Base-by-base conservation (phyloP, 2,329 filamentous ascomycete genomes). In the Fusarium abutilonis region DNA sequence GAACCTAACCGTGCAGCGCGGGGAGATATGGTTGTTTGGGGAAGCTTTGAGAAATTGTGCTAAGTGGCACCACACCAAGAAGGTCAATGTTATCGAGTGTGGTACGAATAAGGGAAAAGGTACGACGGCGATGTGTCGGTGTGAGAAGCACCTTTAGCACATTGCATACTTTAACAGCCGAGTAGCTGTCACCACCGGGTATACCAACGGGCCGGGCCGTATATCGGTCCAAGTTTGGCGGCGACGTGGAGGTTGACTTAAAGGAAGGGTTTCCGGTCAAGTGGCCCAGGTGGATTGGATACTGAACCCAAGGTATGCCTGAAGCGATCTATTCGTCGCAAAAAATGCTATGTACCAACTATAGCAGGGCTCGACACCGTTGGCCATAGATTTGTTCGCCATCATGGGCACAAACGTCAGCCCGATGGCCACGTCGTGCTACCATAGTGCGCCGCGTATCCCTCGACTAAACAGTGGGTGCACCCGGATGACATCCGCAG, bases 161-260 rank as follows among this genome's bases (percentile, higher is more conserved):
- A 47, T 26, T 26, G 23, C 3, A 26, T 40, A 34, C 26, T 35
- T 13, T 34, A 26, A 43, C 42, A 19, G 41, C 39, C 31, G n/a
- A 41, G 49, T 41, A 50, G 39, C 36, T 52, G 51, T 60, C 56
- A 61, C 41, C 50, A 51, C 61, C 56, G 62, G 66, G 60, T 66
- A 63, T 65, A 56, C 50, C 58, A 61, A 62, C 68, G 68, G 68
- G 63, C 66, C 68, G 68, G 64, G 56, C 68, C 68, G 68, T 67
- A 53, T 59, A 63, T 61, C 66, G 57, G 59, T 46, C 51, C 32
- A 45, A 52, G 48, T 48, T 50, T 56, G 29, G 21, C 54, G 29
- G 21, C 42, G 34, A 41, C 19, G 11, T 26, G 17, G 31, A 47
- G 39, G 51, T 50, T 40, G 43, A 38, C 40, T 45, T 17, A 49